Base-by-base conservation (phyloP, 306 rosid species). In the Trifolium dubium region DNA sequence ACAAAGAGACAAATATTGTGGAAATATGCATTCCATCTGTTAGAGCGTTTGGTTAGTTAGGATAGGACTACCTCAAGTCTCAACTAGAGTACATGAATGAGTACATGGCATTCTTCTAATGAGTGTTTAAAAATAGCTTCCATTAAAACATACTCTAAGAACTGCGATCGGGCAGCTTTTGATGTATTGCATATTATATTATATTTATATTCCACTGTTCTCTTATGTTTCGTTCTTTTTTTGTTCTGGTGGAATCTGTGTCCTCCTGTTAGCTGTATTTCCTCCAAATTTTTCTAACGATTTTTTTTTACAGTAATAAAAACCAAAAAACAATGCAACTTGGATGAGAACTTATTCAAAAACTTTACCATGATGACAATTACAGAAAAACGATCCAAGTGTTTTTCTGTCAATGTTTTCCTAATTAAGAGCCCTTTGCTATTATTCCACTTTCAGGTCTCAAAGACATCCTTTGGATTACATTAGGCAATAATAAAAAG, bases 21-120 rank as follows among this genome's bases (percentile, higher is more conserved):
- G 47, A 8, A 71, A 59, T 11, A 12, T 15, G 65, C 53, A 60
- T 46, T 50, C 50, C 31, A 51, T 41, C 19, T 40, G 41, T 40
- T 32, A 32, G 44, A 35, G 65, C 29, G 34, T 60, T n/a, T 50
- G 39, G 31, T 59, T 19, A 19, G 61, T 64, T 64, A 64, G 67
- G 47, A 72, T 72, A 34, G 34, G 44, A 43, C 64, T 79, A 32
- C 64, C 37, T 55, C 29, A 60, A 64, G 35, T 72, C 49, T 51
- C 60, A 64, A 64, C 43, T 72, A 79, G 43, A 23, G 30, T 18
- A 55, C 56, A 58, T 37, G 39, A 65, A 62, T 40, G 64, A 5
- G 12, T 23, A 23, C 74, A 43, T 23, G 56, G 41, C 62, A 59
- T 72, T 65, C 77, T 65, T 60, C 69, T 72, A 55, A 32, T 23